Conservation (phyloP, 345 rosid species). For the Pugionium dolabratum region DNA sequence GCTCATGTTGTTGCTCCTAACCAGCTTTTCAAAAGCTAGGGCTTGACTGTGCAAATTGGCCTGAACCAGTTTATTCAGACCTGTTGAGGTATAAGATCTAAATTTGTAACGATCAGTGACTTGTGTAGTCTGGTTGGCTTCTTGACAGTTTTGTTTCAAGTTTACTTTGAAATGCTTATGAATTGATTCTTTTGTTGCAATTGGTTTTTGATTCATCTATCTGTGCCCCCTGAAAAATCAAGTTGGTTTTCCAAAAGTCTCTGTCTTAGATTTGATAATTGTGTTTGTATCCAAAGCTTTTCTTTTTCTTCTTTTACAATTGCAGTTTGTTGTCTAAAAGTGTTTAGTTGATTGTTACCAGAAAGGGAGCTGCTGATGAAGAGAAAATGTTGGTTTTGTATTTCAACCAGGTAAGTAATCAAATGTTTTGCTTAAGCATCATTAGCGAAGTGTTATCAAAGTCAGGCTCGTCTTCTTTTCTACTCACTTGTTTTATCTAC, state of each 20-base stretch:
- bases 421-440: slow-evolving; percentile 7
- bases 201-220: not conserved
- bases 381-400: slow-evolving; percentile 79
- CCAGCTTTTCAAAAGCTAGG: slow-evolving; percentile 92
- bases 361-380: slow-evolving; percentile 87
- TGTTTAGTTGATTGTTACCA: slow-evolving; percentile 36
- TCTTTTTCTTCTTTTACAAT: not conserved
- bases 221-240: slow-evolving; percentile 9
- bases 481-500: slow-evolving; percentile 1
- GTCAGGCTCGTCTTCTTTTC: not conserved
- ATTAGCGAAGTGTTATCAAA: not conserved
- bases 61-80: slow-evolving; percentile 77
- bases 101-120: slow-evolving; percentile 3
- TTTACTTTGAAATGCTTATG: not conserved
- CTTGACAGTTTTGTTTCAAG: not conserved
- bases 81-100: slow-evolving; percentile 55
- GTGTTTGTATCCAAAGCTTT: no score
- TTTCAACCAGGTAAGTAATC: slow-evolving; percentile 65
- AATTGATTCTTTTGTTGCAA: not conserved
- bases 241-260: not conserved
- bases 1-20: slow-evolving; percentile 26
- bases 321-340: slow-evolving; percentile 11
- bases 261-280: no score
- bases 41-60: slow-evolving; percentile 97
- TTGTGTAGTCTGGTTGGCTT: slow-evolving; percentile 11